Evolutionary conservation across 2,329 filamentous ascomycete species (phyloP), one percentile per base, ranked within the genome.

Genomic region (Dactylonectria estremocensis): DNA sequence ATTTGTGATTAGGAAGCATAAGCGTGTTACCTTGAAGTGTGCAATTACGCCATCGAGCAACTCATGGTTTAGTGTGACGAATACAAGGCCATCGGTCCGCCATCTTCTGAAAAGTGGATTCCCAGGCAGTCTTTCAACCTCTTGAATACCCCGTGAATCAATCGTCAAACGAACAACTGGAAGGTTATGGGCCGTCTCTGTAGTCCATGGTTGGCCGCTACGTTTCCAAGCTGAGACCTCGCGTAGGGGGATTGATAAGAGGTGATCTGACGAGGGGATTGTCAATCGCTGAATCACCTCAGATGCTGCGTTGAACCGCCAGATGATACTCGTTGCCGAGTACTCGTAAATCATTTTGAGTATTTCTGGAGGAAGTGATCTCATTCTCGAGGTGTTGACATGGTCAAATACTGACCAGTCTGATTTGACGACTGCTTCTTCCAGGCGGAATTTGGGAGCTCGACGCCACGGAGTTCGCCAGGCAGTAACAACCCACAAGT

Each of bases 91-190:
- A 57, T 67, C 54, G 33, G 64, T 64, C 40, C 67, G 64, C 60
- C 59, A 53, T 48, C 16, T 53, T 24, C 24, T 37, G n/a, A 69
- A 69, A 10, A 20, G 24, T 48, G 67, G 67, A 54, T 31, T 37
- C 24, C 33, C 14, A 33, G 60, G 37, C 24, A 71, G 64, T 46
- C 61, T 69, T 59, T 69, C 40, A 13, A 71, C 52, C 22, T 59
- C 37, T 48, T 22, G 55, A 14, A 71, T 71, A 46, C 66, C 69
- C 50, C 58, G 33, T 11, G 63, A 62, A 35, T 69, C 69, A 61
- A 71, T 71, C 18, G 69, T 71, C 22, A 71, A 61, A 46, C 63
- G 67, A 24, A 67, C 28, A 16, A 69, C 35, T 31, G 56, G 64
- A 16, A 65, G 61, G 11, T 43, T 6, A 43, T 65, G 5, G 14